A percentile compares a stretch with the other conserved stretches of the same genome.
Evolutionary conservation across 495 filamentous ascomycete species (phyloP).

Genomic region (Diplogelasinospora grovesii): DNA sequence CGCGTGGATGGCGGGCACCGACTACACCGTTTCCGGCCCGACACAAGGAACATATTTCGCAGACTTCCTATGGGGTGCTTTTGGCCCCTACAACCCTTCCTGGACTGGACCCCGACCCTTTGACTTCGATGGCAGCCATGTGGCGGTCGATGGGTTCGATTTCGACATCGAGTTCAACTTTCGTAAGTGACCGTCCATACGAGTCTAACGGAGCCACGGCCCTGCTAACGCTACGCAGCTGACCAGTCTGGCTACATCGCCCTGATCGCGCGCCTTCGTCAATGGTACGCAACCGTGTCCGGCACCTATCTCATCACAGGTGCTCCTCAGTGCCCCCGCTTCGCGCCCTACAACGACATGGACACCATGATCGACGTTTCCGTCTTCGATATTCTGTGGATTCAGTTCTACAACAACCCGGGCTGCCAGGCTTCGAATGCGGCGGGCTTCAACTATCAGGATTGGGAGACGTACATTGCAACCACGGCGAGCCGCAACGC

Average conservation of each 20-base stretch:
- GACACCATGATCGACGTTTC: conserved; percentile 47
- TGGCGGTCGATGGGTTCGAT: conserved; percentile 60
- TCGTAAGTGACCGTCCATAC: conserved; percentile 4
- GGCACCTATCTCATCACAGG: conserved; percentile 51
- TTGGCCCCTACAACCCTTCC: conserved; percentile 45
- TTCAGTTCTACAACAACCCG: conserved; percentile 70
- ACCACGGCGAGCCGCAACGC: conserved; percentile 48
- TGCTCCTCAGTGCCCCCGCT: conserved; percentile 59
- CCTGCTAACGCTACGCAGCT: conserved; percentile 3
- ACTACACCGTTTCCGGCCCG: conserved; percentile 43
- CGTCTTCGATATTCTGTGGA: conserved; percentile 56
- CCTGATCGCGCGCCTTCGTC: conserved; percentile 49
- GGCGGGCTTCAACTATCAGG: conserved; percentile 53
- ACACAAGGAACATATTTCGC: conserved; percentile 50
- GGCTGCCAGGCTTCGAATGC: conserved; percentile 42
- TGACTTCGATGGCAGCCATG: conserved; percentile 35
- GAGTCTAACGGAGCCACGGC: not conserved
- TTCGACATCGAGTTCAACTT: conserved; percentile 53
- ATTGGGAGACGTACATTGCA: conserved; percentile 53
- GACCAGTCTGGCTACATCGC: conserved; percentile 26
- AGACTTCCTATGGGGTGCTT: conserved; percentile 57
- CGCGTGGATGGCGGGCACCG: conserved; percentile 12
- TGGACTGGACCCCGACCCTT: conserved; percentile 53
- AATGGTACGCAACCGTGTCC: conserved; percentile 30
- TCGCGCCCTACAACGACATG: conserved; percentile 44